A percentile compares a stretch with the other conserved stretches of the same genome.
Conservation (phyloP, 2,329 filamentous ascomycete species). For the Scleromitrula shiraiana region DNA sequence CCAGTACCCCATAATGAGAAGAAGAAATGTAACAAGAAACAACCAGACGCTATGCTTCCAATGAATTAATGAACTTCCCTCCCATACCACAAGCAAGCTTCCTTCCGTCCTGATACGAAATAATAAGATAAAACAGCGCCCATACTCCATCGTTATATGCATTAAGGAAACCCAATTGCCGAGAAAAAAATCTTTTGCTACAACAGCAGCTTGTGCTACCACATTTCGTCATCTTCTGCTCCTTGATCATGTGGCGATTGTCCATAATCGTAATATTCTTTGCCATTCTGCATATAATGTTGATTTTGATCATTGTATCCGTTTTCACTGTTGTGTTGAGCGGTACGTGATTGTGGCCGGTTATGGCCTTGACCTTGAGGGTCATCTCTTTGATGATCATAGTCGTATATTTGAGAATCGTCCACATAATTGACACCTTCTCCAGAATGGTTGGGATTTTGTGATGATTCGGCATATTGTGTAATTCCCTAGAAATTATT, state of each 20-base stretch:
- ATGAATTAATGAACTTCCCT: conserved; percentile 20
- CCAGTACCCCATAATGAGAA: neutral
- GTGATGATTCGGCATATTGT: conserved; percentile 29
- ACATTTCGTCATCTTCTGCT: conserved; percentile 28
- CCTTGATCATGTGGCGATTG: conserved; percentile 17
- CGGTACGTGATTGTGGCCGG: conserved; percentile 29
- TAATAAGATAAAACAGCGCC: too few relatives aligned
- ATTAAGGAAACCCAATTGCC: conserved; percentile 16
- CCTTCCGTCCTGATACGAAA: conserved; percentile 16
- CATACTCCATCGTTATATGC: conserved; percentile 30
- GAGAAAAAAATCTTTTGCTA: conserved; percentile 1
- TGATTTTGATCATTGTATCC: conserved; percentile 27
- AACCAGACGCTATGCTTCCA: conserved; percentile 30
- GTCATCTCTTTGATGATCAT: conserved; percentile 36
- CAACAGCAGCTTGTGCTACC: conserved; percentile 18
- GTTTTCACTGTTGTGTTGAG: conserved; percentile 26
- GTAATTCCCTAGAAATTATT: conserved; percentile 26
- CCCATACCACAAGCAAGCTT: conserved; percentile 10
- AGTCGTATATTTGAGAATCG: conserved; percentile 44
- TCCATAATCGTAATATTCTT: conserved; percentile 27
- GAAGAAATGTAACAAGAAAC: conserved; percentile 8
- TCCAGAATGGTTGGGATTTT: conserved; percentile 22
- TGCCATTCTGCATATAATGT: conserved; percentile 23
- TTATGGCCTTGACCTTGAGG: conserved; percentile 20
- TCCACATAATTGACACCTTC: conserved; percentile 38